phyloP scores from a whole-genome alignment of 257 asterid genomes.

The Fraxinus anomala region DNA sequence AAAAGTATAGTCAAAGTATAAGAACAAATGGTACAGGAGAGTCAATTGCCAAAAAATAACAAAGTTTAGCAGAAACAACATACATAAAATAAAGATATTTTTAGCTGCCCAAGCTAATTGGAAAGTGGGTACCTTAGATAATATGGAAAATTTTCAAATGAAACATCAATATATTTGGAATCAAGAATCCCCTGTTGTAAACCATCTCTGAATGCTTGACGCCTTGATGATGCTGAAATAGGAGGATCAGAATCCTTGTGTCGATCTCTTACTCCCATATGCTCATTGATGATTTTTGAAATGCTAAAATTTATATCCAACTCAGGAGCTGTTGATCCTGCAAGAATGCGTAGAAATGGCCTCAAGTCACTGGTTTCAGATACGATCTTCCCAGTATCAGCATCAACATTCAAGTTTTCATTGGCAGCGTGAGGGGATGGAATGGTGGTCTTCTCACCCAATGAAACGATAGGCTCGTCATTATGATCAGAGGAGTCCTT shows the following conservation, averaged over 20 bases:
- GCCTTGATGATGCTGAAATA: slow-evolving; percentile 55
- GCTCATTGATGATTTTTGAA: slow-evolving; percentile 58
- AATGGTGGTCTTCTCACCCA: slow-evolving; percentile 44
- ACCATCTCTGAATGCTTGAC: slow-evolving; percentile 69
- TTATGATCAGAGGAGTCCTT: slow-evolving; percentile 53
- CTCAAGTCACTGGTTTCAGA: slow-evolving; percentile 53
- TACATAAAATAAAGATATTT: neutral
- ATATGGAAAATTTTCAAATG: slow-evolving; percentile 80
- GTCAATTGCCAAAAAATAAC: neutral
- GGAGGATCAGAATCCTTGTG: slow-evolving; percentile 60
- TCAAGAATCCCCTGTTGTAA: slow-evolving; percentile 62
- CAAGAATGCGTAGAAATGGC: slow-evolving; percentile 51
- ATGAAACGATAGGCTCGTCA: slow-evolving; percentile 41
- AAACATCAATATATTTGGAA: slow-evolving; percentile 58
- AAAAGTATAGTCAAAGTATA: neutral
- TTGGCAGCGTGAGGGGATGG: slow-evolving; percentile 43
- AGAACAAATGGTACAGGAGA: neutral
- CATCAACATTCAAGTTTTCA: slow-evolving; percentile 49
- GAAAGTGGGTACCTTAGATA: slow-evolving; percentile 64
- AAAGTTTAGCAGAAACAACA: neutral
- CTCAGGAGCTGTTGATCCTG: slow-evolving; percentile 51
- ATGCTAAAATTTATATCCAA: slow-evolving; percentile 56
- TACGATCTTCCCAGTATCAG: slow-evolving; percentile 48
- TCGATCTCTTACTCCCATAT: slow-evolving; percentile 47
- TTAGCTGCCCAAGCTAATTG: neutral